These are phyloP conservation scores for Fusarium pseudograminearum DNA, from an alignment of 2,329 filamentous ascomycete species.

Conservation along the genomic window DNA sequence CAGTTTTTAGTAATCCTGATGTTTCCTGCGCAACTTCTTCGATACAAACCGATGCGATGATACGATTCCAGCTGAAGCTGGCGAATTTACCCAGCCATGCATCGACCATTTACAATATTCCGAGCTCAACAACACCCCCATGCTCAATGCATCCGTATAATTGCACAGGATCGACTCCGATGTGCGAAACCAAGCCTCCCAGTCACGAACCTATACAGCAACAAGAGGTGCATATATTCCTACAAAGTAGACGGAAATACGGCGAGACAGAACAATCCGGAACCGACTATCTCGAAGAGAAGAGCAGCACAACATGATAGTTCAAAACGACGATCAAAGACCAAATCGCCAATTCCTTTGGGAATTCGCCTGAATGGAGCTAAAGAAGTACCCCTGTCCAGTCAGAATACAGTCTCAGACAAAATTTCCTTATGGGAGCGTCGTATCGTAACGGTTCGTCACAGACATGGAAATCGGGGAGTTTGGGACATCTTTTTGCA, in stretches of 20 bases:
- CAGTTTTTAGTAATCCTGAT: slow-evolving; percentile 6
- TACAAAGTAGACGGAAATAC: slow-evolving; percentile 14
- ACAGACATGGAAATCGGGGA: slow-evolving; percentile 41
- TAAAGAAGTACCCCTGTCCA: not conserved
- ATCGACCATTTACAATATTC: slow-evolving; percentile 41
- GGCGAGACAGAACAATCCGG: slow-evolving; percentile 13
- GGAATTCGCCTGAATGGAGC: slow-evolving; percentile 18
- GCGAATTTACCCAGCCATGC: slow-evolving; percentile 48
- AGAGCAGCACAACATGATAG: slow-evolving; percentile 17
- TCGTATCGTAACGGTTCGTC: slow-evolving; percentile 35
- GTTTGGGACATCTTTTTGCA: slow-evolving; percentile 48
- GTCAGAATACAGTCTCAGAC: slow-evolving; percentile 7
- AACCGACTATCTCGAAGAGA: slow-evolving; percentile 4
- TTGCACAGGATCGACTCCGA: slow-evolving; percentile 13
- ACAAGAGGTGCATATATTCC: slow-evolving; percentile 12
- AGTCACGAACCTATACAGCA: slow-evolving; percentile 11
- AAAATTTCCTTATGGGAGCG: slow-evolving; percentile 38
- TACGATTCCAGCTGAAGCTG: slow-evolving; percentile 32
- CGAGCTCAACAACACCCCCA: slow-evolving; percentile 30
- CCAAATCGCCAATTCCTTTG: slow-evolving; percentile 14
- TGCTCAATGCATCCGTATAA: slow-evolving; percentile 14
- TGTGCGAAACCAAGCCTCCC: slow-evolving; percentile 35
- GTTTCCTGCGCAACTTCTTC: slow-evolving; percentile 1
- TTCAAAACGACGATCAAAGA: slow-evolving; percentile 32
- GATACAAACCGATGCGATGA: slow-evolving; percentile 41